phyloP scores from a whole-genome alignment of 1,284 basidiomycete genomes.

The Naganishia albida region DNA sequence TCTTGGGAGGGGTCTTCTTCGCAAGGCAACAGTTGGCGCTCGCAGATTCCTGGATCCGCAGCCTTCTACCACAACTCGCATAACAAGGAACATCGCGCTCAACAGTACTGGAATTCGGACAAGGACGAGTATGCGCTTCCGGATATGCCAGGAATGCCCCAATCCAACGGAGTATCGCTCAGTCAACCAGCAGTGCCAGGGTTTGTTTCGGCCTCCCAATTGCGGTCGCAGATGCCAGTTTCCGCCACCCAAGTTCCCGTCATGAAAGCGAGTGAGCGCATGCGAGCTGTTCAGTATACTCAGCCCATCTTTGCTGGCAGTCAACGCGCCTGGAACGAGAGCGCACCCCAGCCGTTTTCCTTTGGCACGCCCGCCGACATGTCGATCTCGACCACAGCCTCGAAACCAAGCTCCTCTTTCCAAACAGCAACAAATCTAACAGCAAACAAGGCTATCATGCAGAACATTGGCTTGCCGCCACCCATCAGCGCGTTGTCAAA shows the following conservation, averaged over 20 bases:
- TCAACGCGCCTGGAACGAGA: constrained; percentile 17
- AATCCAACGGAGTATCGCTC: constrained; percentile 3
- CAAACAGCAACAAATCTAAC: constrained; percentile 39
- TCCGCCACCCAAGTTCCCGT: not conserved
- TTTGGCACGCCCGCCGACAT: constrained; percentile 37
- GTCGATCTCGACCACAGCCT: constrained; percentile 28
- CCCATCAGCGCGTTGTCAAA: constrained; percentile 30
- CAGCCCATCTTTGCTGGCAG: constrained; percentile 23
- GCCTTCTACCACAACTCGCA: constrained; percentile 40
- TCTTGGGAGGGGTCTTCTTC: constrained; percentile 2
- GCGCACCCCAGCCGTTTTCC: constrained; percentile 44
- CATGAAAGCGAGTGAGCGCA: constrained; percentile 16
- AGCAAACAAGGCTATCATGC: constrained; percentile 40
- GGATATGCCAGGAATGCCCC: constrained; percentile 26
- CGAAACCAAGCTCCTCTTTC: constrained; percentile 36
- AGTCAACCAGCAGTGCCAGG: constrained; percentile 29
- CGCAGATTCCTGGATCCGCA: constrained; percentile 34
- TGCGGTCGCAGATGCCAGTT: constrained; percentile 1
- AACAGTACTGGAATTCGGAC: constrained; percentile 51
- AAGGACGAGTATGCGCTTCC: constrained; percentile 50
- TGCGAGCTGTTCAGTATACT: constrained; percentile 8
- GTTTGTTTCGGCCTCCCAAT: constrained; percentile 35
- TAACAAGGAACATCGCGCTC: constrained; percentile 46
- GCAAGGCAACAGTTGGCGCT: constrained; percentile 1
- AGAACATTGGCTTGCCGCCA: constrained; percentile 39